phyloP scores from a whole-genome alignment of 2,329 filamentous ascomycete species.

The Huntiella decipiens region DNA sequence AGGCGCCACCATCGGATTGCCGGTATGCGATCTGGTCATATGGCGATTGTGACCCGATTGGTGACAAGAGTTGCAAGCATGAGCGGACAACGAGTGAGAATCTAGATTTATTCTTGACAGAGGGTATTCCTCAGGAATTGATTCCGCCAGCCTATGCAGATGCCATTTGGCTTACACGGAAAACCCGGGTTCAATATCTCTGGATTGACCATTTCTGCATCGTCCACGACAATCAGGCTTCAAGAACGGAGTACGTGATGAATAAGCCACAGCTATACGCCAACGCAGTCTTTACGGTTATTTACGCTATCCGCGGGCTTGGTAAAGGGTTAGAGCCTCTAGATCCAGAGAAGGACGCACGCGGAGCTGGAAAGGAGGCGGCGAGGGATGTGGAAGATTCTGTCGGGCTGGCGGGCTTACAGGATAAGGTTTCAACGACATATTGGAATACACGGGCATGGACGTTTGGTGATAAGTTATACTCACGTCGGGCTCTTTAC shows the following conservation, averaged over 20 bases:
- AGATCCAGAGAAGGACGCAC: constrained; percentile 14
- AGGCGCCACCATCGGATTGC: too few relatives aligned
- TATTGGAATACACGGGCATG: constrained; percentile 14
- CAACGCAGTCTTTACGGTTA: constrained; percentile 26
- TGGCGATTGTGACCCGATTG: too few relatives aligned
- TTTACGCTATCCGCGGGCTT: constrained; percentile 24
- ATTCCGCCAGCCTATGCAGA: constrained; percentile 21
- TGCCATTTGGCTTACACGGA: constrained; percentile 25
- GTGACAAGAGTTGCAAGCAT: too few relatives aligned
- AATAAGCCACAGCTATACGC: constrained; percentile 28
- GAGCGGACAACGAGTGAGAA: too few relatives aligned
- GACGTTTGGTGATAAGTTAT: constrained; percentile 17
- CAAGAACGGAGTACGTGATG: constrained; percentile 22
- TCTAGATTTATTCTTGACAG: too few relatives aligned
- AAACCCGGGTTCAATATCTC: constrained; percentile 24
- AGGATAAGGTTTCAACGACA: constrained; percentile 22
- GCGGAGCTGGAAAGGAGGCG: constrained; percentile 22
- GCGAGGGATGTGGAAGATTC: constrained; percentile 20
- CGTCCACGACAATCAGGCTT: constrained; percentile 24
- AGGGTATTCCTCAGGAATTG: too few relatives aligned
- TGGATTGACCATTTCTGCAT: constrained; percentile 30
- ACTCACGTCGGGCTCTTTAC: constrained; percentile 24
- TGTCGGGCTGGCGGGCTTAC: constrained; percentile 25
- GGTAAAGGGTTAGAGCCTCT: constrained; percentile 21
- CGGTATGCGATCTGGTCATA: too few relatives aligned